Percentiles rank a stretch among this genome's conserved stretches.
Conservation (phyloP, 257 asterid genomes). For the Prunella vulgaris region DNA sequence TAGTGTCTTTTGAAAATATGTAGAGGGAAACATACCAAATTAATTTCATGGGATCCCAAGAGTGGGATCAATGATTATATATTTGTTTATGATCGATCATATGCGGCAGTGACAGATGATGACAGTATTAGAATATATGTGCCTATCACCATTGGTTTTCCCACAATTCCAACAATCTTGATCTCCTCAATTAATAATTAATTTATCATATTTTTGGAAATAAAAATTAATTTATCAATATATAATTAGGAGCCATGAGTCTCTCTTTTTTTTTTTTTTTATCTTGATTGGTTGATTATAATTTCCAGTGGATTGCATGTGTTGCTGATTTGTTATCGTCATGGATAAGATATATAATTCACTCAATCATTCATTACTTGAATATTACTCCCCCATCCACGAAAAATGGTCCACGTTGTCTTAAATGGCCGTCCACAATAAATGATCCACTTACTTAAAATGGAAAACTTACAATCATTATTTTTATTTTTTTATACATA, state of each 20-base stretch:
- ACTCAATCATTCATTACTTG: conserved; percentile 26
- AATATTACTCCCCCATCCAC: too few relatives aligned
- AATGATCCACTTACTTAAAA: too few relatives aligned
- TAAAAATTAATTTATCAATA: too few relatives aligned
- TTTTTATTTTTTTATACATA: too few relatives aligned
- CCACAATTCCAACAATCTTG: conserved; percentile 42
- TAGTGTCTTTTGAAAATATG: conserved; percentile 20
- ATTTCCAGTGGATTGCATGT: conserved; percentile 28
- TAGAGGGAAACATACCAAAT: conserved; percentile 3
- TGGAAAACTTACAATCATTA: too few relatives aligned
- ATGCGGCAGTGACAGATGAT: conserved; percentile 28
- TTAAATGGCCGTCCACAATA: too few relatives aligned
- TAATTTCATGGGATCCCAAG: conserved; percentile 53
- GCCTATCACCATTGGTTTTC: conserved; percentile 34
- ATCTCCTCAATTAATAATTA: conserved; percentile 20
- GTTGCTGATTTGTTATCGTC: conserved; percentile 28
- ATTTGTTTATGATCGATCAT: conserved; percentile 29
- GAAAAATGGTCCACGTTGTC: too few relatives aligned
- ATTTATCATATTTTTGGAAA: neutral
- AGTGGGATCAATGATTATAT: conserved; percentile 53
- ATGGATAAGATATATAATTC: conserved; percentile 24
- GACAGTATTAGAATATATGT: conserved; percentile 49
- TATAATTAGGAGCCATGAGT: neutral
- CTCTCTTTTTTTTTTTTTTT: conserved; percentile 12
- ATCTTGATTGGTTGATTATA: conserved; percentile 29